Percentiles rank a stretch among this genome's conserved stretches.
phyloP scores from a whole-genome alignment of 2,329 filamentous ascomycete species.

The Pseudogymnoascus sp. region DNA sequence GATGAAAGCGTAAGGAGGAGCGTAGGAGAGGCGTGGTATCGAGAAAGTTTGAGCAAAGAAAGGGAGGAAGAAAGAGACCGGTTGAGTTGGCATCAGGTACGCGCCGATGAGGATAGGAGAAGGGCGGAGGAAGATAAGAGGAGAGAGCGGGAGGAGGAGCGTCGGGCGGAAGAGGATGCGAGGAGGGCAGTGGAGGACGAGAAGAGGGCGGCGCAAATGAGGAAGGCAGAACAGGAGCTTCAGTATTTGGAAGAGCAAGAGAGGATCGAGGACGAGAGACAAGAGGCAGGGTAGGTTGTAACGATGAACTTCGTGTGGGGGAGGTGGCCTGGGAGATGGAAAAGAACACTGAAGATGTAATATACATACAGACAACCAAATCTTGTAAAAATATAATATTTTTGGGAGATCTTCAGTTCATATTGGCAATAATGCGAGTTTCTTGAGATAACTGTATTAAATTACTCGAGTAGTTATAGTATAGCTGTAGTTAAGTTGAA shows the following conservation, averaged over 20 bases:
- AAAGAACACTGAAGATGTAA: not conserved
- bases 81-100: slow-evolving; percentile 13
- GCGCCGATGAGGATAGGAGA: not conserved
- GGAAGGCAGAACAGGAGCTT: not conserved
- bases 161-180: not conserved
- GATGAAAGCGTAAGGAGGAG: slow-evolving; percentile 30
- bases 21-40: slow-evolving; percentile 32
- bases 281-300: not conserved
- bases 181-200: not conserved
- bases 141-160: slow-evolving; percentile 12
- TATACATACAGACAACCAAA: not conserved
- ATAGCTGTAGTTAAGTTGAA: not conserved
- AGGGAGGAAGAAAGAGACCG: slow-evolving; percentile 14
- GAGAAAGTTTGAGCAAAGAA: slow-evolving; percentile 12
- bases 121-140: slow-evolving; percentile 11
- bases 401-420: too few relatives aligned
- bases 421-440: too few relatives aligned
- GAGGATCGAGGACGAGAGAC: not conserved
- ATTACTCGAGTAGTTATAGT: too few relatives aligned
- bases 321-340: not conserved
- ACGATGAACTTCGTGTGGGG: not conserved
- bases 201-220: not conserved
- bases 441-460: too few relatives aligned
- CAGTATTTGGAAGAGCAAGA: slow-evolving; percentile 3
- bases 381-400: not conserved